Percentiles rank a stretch among this genome's conserved stretches.
Evolutionary conservation across 108 stramenopile genomes (phyloP).

Genomic region (Discostella stelligeroides): DNA sequence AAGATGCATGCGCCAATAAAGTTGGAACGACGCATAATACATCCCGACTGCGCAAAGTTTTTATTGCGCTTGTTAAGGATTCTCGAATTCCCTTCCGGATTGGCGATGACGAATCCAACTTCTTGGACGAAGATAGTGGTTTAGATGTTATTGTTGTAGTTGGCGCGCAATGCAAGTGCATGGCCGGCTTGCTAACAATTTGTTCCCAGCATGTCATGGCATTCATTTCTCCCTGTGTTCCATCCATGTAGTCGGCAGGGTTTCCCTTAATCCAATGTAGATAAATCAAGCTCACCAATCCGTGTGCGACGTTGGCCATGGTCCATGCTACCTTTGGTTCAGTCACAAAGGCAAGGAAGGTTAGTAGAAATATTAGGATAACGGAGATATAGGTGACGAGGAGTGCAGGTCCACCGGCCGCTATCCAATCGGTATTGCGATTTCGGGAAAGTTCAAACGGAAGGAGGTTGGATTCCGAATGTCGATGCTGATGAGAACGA

Average conservation of each 20-base stretch:
- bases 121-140: no score
- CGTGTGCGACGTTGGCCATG: conserved; percentile 69
- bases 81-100: not conserved
- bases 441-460: conserved; percentile 84
- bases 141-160: no score
- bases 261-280: conserved; percentile 92
- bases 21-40: conserved; percentile 80
- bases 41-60: conserved; percentile 36
- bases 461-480: conserved; percentile 52
- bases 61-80: conserved; percentile 11
- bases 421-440: conserved; percentile 56
- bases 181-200: conserved; percentile 53
- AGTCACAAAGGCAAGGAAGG: conserved; percentile 56
- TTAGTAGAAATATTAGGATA: conserved; percentile 57
- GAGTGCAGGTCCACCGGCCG: conserved; percentile 55
- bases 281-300: conserved; percentile 63
- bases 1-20: conserved; percentile 75
- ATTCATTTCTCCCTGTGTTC: conserved; percentile 79
- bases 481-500: conserved; percentile 12
- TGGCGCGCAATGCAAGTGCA: conserved; percentile 26
- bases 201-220: conserved; percentile 92
- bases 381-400: conserved; percentile 63
- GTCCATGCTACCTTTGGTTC: conserved; percentile 67
- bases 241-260: conserved; percentile 70
- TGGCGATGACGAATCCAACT: not conserved